A percentile compares a stretch with the other conserved stretches of the same genome.
Conservation (phyloP, 176 grass and related monocot genomes). For the Canna indica region DNA sequence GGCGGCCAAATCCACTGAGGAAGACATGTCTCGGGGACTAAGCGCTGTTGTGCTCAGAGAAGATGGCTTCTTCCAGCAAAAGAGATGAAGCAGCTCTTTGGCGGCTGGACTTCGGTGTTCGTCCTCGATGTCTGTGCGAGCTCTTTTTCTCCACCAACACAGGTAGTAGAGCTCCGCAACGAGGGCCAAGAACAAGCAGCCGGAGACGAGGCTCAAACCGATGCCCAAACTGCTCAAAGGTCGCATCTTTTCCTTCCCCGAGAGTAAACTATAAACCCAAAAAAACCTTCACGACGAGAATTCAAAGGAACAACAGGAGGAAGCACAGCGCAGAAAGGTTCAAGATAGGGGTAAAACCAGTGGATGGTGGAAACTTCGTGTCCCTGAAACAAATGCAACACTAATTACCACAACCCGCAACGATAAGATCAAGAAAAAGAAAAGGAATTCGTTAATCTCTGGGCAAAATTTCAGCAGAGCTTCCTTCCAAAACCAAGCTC, state of each 20-base stretch:
- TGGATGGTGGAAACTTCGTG: background rate
- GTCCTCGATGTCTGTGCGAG: background rate
- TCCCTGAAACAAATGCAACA: conserved; percentile 11
- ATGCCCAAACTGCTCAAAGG: conserved; percentile 16
- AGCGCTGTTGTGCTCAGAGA: conserved; percentile 6
- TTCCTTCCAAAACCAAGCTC: background rate
- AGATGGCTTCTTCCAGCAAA: conserved; percentile 14
- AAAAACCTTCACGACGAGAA: background rate
- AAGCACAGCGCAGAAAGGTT: background rate
- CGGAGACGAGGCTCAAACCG: conserved; percentile 14
- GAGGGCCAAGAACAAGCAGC: conserved; percentile 13
- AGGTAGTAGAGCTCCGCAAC: conserved; percentile 18
- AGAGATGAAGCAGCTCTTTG: conserved; percentile 6
- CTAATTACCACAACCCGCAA: background rate
- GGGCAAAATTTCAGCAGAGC: background rate
- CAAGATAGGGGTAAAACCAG: background rate
- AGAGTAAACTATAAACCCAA: background rate
- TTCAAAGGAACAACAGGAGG: too few relatives aligned
- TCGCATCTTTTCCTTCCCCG: background rate
- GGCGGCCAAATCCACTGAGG: background rate
- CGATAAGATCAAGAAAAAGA: background rate
- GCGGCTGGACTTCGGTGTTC: background rate
- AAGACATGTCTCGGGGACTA: background rate
- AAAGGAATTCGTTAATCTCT: background rate
- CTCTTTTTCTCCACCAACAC: conserved; percentile 10